Evolutionary conservation across 2,329 filamentous ascomycete species (phyloP).

Genomic region (Fusarium transvaalense): DNA sequence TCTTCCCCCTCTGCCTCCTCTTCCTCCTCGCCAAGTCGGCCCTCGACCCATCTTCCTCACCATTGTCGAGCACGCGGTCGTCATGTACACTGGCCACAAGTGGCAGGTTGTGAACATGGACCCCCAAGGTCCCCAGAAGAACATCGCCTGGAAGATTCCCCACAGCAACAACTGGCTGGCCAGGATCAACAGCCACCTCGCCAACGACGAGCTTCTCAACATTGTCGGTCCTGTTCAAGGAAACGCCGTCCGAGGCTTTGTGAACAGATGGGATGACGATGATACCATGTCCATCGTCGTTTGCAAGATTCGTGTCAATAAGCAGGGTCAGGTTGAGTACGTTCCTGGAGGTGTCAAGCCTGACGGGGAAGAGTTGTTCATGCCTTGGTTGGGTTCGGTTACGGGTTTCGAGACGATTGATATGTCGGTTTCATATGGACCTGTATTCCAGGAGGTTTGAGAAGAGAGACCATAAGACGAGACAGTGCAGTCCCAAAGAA

Average conservation of each 20-base stretch:
- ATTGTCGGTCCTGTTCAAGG: background rate
- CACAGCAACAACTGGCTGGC: background rate
- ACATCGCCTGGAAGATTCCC: background rate
- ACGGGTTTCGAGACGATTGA: background rate
- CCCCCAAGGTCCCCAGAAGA: background rate
- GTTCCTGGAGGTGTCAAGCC: background rate
- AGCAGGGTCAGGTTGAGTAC: background rate
- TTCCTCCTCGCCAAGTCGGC: background rate
- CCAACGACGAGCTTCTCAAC: background rate
- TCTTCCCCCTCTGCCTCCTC: background rate
- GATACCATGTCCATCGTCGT: background rate
- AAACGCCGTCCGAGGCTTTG: background rate
- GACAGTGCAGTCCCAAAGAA: background rate
- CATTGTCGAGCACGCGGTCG: background rate
- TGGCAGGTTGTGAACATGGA: slow-evolving; percentile 1
- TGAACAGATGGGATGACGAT: background rate
- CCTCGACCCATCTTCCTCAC: background rate
- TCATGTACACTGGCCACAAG: background rate
- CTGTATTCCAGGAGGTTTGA: background rate
- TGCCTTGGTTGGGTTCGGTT: background rate
- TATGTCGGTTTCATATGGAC: background rate
- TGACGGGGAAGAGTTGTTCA: background rate
- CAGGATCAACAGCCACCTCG: background rate
- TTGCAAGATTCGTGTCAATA: background rate
- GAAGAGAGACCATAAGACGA: background rate